phyloP scores from a whole-genome alignment of 345 rosid genomes.

The Excoecaria agallocha region DNA sequence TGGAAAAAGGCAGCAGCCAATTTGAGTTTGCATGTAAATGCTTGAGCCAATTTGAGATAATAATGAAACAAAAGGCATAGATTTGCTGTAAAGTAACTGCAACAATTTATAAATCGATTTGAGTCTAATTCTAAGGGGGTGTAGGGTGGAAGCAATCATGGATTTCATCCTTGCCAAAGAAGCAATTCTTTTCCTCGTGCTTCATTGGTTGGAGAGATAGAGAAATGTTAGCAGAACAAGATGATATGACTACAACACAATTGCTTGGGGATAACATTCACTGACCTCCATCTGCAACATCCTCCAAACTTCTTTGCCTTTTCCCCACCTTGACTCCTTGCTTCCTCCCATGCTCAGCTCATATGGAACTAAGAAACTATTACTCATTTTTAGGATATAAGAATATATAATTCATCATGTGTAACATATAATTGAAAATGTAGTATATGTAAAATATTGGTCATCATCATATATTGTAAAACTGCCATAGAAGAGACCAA shows the following conservation, averaged over 20 bases:
- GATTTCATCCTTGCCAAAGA: too few relatives aligned
- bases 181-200: not conserved
- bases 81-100: not conserved
- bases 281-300: slow-evolving; percentile 63
- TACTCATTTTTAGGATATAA: not conserved
- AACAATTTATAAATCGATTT: too few relatives aligned
- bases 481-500: too few relatives aligned
- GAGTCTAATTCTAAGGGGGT: too few relatives aligned
- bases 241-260: slow-evolving; percentile 46
- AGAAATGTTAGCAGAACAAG: too few relatives aligned
- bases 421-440: too few relatives aligned
- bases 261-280: slow-evolving; percentile 86
- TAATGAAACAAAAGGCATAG: not conserved
- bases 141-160: not conserved
- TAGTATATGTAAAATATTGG: too few relatives aligned
- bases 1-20: too few relatives aligned
- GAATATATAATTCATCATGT: not conserved
- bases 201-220: not conserved
- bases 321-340: slow-evolving; percentile 62
- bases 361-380: slow-evolving; percentile 86
- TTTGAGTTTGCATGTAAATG: too few relatives aligned
- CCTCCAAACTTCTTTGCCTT: slow-evolving; percentile 64
- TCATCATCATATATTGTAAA: too few relatives aligned
- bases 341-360: slow-evolving; percentile 83
- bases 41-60: too few relatives aligned